phyloP scores from a whole-genome alignment of 176 grass and related monocot genomes.

The Zizania latifolia region DNA sequence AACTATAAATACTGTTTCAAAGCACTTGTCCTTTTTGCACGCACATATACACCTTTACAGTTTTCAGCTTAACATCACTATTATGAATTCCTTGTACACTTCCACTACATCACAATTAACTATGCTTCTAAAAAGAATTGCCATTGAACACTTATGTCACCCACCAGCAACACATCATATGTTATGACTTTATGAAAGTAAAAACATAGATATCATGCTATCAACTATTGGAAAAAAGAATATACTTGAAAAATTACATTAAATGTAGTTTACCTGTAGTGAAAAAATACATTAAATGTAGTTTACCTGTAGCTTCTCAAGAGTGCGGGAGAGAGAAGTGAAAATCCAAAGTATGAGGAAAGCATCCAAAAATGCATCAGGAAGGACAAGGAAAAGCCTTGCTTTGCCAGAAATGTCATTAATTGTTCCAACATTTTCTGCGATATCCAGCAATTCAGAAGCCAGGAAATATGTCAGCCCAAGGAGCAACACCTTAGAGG shows the following conservation, averaged over 20 bases:
- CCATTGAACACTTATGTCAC: not conserved
- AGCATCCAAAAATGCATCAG: constrained; percentile 92
- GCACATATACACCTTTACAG: not conserved
- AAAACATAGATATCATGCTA: not conserved
- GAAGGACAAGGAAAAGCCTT: constrained; percentile 87
- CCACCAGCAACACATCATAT: not conserved
- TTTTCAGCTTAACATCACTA: not conserved
- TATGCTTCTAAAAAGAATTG: not conserved
- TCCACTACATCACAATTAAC: not conserved
- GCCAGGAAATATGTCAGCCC: constrained; percentile 97
- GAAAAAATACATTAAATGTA: too few relatives aligned
- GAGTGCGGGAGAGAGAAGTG: constrained; percentile 89
- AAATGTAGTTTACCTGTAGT: constrained; percentile 58
- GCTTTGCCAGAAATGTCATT: constrained; percentile 98
- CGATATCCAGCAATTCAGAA: constrained; percentile 71
- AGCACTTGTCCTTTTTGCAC: not conserved
- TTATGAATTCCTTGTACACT: not conserved
- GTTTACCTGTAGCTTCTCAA: constrained; percentile 89
- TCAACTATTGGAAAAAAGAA: not conserved
- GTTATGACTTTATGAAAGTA: constrained; percentile 9
- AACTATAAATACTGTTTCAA: not conserved
- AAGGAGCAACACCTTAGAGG: constrained; percentile 91
- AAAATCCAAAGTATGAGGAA: constrained; percentile 99
- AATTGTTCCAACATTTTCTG: constrained; percentile 97
- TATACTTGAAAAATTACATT: not conserved